These are phyloP conservation scores for Malassezia sympodialis DNA, from an alignment of 1,284 basidiomycete species.

Conservation along the genomic window DNA sequence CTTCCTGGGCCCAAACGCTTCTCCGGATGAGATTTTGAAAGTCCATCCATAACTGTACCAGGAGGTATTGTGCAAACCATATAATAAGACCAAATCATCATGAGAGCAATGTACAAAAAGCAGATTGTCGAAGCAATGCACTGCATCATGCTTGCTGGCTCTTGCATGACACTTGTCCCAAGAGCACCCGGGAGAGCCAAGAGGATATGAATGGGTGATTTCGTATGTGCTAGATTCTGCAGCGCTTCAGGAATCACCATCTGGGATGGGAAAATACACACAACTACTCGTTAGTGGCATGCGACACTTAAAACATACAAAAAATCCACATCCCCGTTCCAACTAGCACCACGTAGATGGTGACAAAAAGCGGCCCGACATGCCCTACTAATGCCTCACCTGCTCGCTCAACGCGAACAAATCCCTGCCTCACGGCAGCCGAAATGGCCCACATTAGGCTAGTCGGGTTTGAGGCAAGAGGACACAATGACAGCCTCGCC, in stretches of 20 bases:
- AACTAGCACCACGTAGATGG: conserved; percentile 13
- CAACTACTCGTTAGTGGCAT: conserved; percentile 17
- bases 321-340: conserved; percentile 12
- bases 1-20: conserved; percentile 34
- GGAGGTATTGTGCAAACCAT: conserved; percentile 63
- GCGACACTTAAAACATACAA: conserved; percentile 3
- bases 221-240: conserved; percentile 22
- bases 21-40: conserved; percentile 25
- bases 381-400: conserved; percentile 6
- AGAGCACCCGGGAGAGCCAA: conserved; percentile 27
- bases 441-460: conserved; percentile 2
- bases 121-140: conserved; percentile 51
- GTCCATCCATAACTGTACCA: conserved; percentile 25
- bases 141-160: conserved; percentile 20
- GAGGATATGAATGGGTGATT: conserved; percentile 30
- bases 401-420: conserved; percentile 11
- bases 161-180: conserved; percentile 14
- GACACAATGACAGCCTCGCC: not conserved
- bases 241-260: conserved; percentile 28
- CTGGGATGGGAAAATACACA: conserved; percentile 25
- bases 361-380: conserved; percentile 9
- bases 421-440: conserved; percentile 5
- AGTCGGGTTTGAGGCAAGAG: not conserved
- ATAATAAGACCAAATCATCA: conserved; percentile 72
- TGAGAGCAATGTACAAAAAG: conserved; percentile 65